Base-by-base conservation (phyloP, 1,139 yeast species). In the Candida sp. region DNA sequence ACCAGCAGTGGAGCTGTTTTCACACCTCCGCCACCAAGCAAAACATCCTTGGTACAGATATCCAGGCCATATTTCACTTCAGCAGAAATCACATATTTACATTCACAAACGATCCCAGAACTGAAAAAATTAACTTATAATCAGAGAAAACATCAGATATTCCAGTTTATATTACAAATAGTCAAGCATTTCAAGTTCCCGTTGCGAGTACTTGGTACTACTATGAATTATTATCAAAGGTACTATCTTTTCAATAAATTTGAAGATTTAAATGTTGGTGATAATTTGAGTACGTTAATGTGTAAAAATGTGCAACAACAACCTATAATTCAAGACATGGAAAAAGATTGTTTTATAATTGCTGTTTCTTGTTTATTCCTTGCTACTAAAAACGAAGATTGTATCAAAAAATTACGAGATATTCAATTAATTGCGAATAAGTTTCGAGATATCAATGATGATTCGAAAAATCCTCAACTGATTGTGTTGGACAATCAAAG, bases 311-410 rank as follows among this genome's bases (percentile, higher is more conserved):
- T 37, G 21, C 33, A 30, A 30, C 33, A 30, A 30, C 33, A 30
- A 30, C 22, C 22, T 5, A 15, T 19, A 19, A 29, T 37, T 15
- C 48, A 52, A 4, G 57, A 54, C 38, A 42, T 55, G 22, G 73
- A 68, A 35, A 60, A 58, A 38, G 75, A 70, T 49, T 75, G 76
- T 5, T 67, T 55, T 53, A 84, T 84, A 36, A 78, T 86, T 21
- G 90, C 88, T 0, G 64, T 86, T 4, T 79, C 96, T 5, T 79
- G 95, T 46, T 58, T 93, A n/a, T 79, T 89, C 48, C 74, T 90
- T 32, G 88, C 97, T 3, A 74, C 86, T 37, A 91, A 93, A 61
- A 82, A 84, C 53, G 96, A 89, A 57, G 98, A 91, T 58, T 90
- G 96, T 36, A 84, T 91, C 35, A 91, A 91, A 62, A 86, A 87